These are phyloP conservation scores for Reutealis trisperma DNA, from an alignment of 345 rosid genomes.

Conservation along the genomic window DNA sequence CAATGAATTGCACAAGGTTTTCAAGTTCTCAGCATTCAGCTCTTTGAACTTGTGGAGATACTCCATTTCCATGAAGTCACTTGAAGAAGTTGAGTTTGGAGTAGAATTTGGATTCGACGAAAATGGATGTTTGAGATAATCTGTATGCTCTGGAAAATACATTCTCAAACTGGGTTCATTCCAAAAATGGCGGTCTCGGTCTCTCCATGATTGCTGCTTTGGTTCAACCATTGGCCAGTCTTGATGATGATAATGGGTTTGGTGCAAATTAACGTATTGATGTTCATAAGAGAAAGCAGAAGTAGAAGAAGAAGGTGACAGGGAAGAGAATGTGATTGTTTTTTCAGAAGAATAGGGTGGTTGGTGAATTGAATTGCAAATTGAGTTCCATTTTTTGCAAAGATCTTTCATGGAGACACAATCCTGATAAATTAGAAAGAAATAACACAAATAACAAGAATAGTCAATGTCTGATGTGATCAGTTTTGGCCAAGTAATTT, in stretches of 20 bases:
- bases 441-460: neutral
- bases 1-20: slow-evolving; percentile 23
- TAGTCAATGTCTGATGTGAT: neutral
- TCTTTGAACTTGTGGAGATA: slow-evolving; percentile 55
- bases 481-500: too few species aligned
- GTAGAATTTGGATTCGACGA: slow-evolving; percentile 50
- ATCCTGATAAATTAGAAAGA: slow-evolving; percentile 40
- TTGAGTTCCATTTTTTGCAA: slow-evolving; percentile 60
- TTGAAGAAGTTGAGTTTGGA: slow-evolving; percentile 62
- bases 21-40: slow-evolving; percentile 37
- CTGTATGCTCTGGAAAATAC: slow-evolving; percentile 46
- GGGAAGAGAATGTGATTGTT: slow-evolving; percentile 57
- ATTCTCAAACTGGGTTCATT: slow-evolving; percentile 43
- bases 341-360: slow-evolving; percentile 42
- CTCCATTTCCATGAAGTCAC: slow-evolving; percentile 68
- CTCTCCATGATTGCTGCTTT: slow-evolving; percentile 34
- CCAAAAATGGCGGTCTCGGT: slow-evolving; percentile 31
- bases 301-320: slow-evolving; percentile 60
- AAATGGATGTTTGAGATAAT: slow-evolving; percentile 28
- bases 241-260: slow-evolving; percentile 33
- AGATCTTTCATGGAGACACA: slow-evolving; percentile 48
- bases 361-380: slow-evolving; percentile 56
- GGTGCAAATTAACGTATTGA: slow-evolving; percentile 44
- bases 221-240: slow-evolving; percentile 56
- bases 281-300: slow-evolving; percentile 48